Evolutionary conservation across 805 yeast species (phyloP).

Genomic region (Starmerella asiatica): DNA sequence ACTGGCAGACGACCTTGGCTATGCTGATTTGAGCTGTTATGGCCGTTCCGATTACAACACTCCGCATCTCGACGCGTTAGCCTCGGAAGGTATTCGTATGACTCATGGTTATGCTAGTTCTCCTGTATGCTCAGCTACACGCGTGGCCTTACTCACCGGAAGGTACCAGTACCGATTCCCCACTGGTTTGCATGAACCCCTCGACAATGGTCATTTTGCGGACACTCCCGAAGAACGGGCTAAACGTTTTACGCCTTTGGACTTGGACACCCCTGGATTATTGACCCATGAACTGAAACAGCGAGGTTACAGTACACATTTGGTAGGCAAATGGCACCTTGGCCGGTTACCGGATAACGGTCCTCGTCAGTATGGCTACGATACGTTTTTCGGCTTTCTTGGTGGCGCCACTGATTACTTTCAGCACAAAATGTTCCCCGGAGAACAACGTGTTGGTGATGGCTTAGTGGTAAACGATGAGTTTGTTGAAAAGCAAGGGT

Average conservation of each 20-base stretch:
- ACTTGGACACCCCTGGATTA: conserved; percentile 13
- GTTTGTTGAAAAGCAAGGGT: conserved; percentile 18
- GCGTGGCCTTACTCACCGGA: conserved; percentile 48
- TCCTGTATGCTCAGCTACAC: conserved; percentile 53
- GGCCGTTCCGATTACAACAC: conserved; percentile 44
- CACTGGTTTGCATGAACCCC: conserved; percentile 19
- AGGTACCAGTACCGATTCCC: conserved; percentile 39
- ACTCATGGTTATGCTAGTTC: conserved; percentile 51
- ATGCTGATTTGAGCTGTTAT: conserved; percentile 40
- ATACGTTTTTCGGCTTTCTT: conserved; percentile 19
- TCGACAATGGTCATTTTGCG: not conserved
- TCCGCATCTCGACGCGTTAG: conserved; percentile 37
- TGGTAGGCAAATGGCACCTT: conserved; percentile 53
- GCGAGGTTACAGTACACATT: conserved; percentile 37
- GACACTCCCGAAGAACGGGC: conserved; percentile 9
- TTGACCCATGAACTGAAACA: conserved; percentile 39
- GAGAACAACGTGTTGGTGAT: conserved; percentile 6
- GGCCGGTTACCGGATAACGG: conserved; percentile 33
- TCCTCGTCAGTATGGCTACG: conserved; percentile 19
- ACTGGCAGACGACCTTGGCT: conserved; percentile 51
- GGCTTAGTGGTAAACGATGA: conserved; percentile 18
- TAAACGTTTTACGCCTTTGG: conserved; percentile 14
- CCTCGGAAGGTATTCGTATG: conserved; percentile 35
- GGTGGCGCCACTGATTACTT: conserved; percentile 21
- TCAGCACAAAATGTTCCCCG: conserved; percentile 13